Base-by-base conservation (phyloP, 2,329 filamentous ascomycete genomes). In the Diaporthe batatas region DNA sequence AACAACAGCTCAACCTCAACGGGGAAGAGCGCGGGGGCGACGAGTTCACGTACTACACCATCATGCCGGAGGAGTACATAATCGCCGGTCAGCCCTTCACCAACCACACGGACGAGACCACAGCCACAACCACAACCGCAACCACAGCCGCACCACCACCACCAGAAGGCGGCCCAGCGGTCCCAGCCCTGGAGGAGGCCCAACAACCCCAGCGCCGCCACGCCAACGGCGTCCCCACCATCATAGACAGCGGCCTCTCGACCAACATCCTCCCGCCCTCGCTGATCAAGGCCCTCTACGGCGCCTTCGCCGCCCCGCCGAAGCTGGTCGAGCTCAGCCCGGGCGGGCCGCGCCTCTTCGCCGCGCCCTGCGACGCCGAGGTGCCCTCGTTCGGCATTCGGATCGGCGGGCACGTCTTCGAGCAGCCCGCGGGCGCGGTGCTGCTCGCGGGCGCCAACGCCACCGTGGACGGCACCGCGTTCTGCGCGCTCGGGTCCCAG, bases 361-460 rank as follows among this genome's bases (percentile, higher is more conserved):
- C 76, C 23, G 78, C 77, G 0, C 76, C 74, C 0, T 81, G 80
- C 76, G 77, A 79, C 68, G 76, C 77, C 10, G 78, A 75, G 5
- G 73, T 79, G 10, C 78, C 79, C 2, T 70, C 72, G 14, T 80
- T 81, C 42, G 79, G 80, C 11, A 72, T 81, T 14, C 73, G 77
- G 47, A 77, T 81, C 36, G 77, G 75, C 10, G 71, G 59, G 8
- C 74, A 75, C 39, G 75, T 76, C 1, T 80, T 79, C 55, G 76
- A 76, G 70, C 77, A 79, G 68, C 42, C 73, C n/a, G 64, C 73
- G 0, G 77, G 77, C 34, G 77, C 79, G n/a, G 58, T 80, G 21
- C 73, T 81, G n/a, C 62, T 77, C 16, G 73, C 79, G 59, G 76
- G 68, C 39, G 74, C 76, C 3, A 76, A 77, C 6, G 75, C 77